These are phyloP conservation scores for Zygosaccharomyces lentus DNA, from an alignment of 805 yeast species.

Conservation along the genomic window DNA sequence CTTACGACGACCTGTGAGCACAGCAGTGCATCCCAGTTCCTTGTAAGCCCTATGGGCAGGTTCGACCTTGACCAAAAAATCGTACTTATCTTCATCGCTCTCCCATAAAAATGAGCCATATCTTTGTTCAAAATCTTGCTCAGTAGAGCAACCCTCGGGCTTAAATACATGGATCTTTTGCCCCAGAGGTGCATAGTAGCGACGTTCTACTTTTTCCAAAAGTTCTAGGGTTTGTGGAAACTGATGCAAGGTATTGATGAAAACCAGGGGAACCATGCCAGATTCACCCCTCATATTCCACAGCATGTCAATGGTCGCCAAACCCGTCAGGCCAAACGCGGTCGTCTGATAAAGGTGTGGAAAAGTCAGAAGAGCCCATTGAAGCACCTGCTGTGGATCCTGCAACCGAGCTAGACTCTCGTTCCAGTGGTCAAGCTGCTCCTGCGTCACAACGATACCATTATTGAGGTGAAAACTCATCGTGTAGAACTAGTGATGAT, in stretches of 20 bases:
- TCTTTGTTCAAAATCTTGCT: constrained; percentile 55
- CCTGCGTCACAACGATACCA: constrained; percentile 39
- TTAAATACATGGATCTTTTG: constrained; percentile 56
- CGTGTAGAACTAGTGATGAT: neutral
- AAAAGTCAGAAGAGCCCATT: constrained; percentile 81
- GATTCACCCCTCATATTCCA: constrained; percentile 41
- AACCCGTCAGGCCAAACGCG: constrained; percentile 90
- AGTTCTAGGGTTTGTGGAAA: constrained; percentile 89
- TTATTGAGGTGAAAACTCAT: constrained; percentile 27
- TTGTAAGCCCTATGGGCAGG: constrained; percentile 83
- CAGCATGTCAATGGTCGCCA: constrained; percentile 81
- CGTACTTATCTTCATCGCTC: constrained; percentile 72
- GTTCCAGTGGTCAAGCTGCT: constrained; percentile 65
- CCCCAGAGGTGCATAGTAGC: constrained; percentile 41
- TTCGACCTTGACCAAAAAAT: constrained; percentile 85
- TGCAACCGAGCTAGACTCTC: constrained; percentile 45
- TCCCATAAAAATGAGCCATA: constrained; percentile 86
- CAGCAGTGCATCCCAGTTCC: constrained; percentile 71
- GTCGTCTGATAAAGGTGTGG: constrained; percentile 86
- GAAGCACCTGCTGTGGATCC: constrained; percentile 66
- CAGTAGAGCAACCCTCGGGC: constrained; percentile 56
- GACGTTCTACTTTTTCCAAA: constrained; percentile 51
- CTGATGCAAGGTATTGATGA: constrained; percentile 87
- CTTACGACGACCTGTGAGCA: constrained; percentile 85
- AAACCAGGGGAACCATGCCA: constrained; percentile 58